Conservation (phyloP, 495 filamentous ascomycete species). For the Opeltia flavorubescens region DNA sequence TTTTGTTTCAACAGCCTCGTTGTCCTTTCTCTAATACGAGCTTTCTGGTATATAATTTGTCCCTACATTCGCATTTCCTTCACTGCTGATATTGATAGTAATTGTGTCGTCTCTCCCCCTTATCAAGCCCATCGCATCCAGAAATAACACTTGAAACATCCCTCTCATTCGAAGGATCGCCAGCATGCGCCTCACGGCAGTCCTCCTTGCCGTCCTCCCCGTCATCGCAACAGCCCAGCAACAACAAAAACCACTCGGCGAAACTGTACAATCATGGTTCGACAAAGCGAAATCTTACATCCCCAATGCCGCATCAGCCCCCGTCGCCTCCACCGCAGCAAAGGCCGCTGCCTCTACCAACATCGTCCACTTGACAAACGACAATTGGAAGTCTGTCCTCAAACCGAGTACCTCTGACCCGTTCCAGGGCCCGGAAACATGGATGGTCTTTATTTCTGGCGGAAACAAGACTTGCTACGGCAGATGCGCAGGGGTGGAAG, state of each 20-base stretch:
- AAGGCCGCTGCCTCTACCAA: constrained; percentile 37
- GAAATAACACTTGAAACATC: neutral
- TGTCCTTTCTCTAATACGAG: too few relatives aligned
- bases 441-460: constrained; percentile 68
- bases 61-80: too few relatives aligned
- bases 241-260: constrained; percentile 57
- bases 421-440: constrained; percentile 49
- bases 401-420: constrained; percentile 41
- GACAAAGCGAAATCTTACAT: constrained; percentile 47
- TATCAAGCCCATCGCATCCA: neutral
- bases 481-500: constrained; percentile 36
- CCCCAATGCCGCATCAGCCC: constrained; percentile 34
- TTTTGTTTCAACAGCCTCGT: too few relatives aligned
- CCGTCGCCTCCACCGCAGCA: constrained; percentile 36
- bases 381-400: constrained; percentile 60
- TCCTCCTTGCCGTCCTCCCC: constrained; percentile 52
- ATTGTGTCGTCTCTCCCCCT: neutral
- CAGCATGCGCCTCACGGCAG: constrained; percentile 59
- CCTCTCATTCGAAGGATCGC: constrained; percentile 6
- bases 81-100: too few relatives aligned
- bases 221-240: constrained; percentile 47
- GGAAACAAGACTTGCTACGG: constrained; percentile 81
- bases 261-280: constrained; percentile 52
- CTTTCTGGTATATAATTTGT: too few relatives aligned
- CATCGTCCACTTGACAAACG: constrained; percentile 46